A percentile compares a stretch with the other conserved stretches of the same genome.
These are phyloP conservation scores for Sporothrix brasiliensis DNA, from an alignment of 2,329 filamentous ascomycete genomes.

Conservation along the genomic window DNA sequence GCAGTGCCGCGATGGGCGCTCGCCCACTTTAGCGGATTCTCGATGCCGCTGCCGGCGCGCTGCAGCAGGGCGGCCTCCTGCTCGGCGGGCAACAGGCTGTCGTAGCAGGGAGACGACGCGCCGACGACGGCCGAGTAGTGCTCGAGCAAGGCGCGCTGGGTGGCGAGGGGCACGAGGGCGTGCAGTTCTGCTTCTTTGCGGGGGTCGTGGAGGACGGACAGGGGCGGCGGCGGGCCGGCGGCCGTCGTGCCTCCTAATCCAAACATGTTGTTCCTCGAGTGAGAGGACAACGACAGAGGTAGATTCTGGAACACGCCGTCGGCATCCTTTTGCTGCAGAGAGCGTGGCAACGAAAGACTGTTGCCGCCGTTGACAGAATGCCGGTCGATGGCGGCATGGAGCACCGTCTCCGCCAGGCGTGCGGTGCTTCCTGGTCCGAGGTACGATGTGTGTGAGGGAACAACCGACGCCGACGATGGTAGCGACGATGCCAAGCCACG, in stretches of 20 bases:
- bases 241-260: too few relatives aligned
- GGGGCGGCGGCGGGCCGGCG: neutral
- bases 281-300: neutral
- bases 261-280: neutral
- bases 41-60: conserved; percentile 7
- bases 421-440: neutral
- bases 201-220: neutral
- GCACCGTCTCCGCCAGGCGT: neutral
- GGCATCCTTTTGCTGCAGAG: neutral
- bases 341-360: neutral
- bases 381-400: neutral
- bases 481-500: too few relatives aligned
- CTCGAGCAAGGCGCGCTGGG: neutral
- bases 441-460: neutral
- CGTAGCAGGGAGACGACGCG: neutral
- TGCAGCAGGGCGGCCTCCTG: conserved; percentile 6
- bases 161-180: neutral
- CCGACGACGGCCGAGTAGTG: conserved; percentile 11
- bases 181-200: conserved; percentile 17
- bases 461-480: neutral
- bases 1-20: neutral
- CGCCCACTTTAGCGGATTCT: conserved; percentile 22
- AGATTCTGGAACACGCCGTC: neutral
- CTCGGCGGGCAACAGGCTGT: conserved; percentile 14
- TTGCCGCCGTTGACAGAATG: neutral